These are phyloP conservation scores for Tylopilus cervinicoccineus DNA, from an alignment of 768 basidiomycete species.

Conservation along the genomic window DNA sequence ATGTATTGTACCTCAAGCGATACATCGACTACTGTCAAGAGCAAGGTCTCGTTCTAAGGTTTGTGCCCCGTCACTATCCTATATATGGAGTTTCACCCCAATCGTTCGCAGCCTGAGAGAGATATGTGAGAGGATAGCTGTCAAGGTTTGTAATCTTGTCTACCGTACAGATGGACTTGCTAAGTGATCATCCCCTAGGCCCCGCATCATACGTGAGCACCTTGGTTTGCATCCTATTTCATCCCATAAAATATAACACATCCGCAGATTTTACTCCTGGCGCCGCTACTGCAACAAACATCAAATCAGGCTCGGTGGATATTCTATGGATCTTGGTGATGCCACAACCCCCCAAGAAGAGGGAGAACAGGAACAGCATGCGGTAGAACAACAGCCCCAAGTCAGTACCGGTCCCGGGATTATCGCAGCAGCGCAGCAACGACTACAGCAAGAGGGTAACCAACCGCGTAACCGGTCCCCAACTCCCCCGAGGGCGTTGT, in stretches of 20 bases:
- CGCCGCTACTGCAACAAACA: constrained; percentile 90
- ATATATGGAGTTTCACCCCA: constrained; percentile 26
- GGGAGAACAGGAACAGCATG: constrained; percentile 39
- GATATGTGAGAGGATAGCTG: constrained; percentile 83
- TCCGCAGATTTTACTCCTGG: constrained; percentile 80
- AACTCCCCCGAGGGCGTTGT: constrained; percentile 75
- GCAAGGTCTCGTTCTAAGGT: constrained; percentile 81
- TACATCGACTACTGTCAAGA: constrained; percentile 92
- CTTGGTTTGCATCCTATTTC: not conserved
- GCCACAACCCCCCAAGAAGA: constrained; percentile 42
- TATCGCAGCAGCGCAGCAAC: constrained; percentile 42
- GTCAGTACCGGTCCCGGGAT: constrained; percentile 40
- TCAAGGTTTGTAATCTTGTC: constrained; percentile 50
- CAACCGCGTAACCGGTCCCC: constrained; percentile 63
- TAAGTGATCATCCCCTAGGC: constrained; percentile 42
- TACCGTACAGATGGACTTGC: not conserved
- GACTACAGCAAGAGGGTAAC: constrained; percentile 34
- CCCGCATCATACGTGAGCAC: constrained; percentile 79
- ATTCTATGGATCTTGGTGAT: constrained; percentile 66
- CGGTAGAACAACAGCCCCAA: constrained; percentile 37
- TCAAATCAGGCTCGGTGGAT: constrained; percentile 84
- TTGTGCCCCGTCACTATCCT: constrained; percentile 5
- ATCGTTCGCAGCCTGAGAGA: constrained; percentile 49
- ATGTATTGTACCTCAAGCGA: constrained; percentile 77
- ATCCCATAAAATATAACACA: not conserved